A percentile compares a stretch with the other conserved stretches of the same genome.
These are phyloP conservation scores for Myrica gale DNA, from an alignment of 306 rosid genomes.

Conservation along the genomic window DNA sequence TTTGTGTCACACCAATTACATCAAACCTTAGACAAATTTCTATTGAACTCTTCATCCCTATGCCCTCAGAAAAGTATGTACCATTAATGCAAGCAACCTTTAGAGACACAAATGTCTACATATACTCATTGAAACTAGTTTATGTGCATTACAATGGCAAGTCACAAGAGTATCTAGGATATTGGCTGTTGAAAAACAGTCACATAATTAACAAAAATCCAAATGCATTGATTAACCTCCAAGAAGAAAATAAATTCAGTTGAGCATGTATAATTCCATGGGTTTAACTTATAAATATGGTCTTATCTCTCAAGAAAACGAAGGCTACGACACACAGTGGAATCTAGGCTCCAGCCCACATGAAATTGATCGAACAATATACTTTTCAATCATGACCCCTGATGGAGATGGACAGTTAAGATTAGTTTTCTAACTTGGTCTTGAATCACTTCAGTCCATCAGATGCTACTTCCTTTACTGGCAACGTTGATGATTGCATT, in stretches of 20 bases:
- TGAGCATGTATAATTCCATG: background rate
- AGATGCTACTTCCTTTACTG: background rate
- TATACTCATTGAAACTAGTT: background rate
- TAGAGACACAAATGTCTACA: background rate
- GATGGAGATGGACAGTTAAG: background rate
- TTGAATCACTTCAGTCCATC: background rate
- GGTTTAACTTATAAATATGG: background rate
- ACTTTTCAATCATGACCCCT: background rate
- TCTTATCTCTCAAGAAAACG: background rate
- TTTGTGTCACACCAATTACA: background rate
- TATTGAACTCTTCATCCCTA: background rate
- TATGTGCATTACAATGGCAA: background rate
- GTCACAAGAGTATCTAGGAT: background rate
- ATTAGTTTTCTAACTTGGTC: background rate
- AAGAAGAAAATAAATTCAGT: background rate
- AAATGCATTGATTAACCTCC: background rate
- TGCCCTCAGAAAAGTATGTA: background rate
- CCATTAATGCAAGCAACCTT: background rate
- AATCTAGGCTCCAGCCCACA: background rate
- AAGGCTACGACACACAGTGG: background rate
- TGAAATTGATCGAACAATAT: background rate
- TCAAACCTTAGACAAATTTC: background rate
- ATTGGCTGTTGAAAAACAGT: background rate
- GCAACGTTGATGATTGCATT: background rate
- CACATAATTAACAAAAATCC: background rate